phyloP scores from a whole-genome alignment of 306 rosid genomes.

The Quercus rubra region DNA sequence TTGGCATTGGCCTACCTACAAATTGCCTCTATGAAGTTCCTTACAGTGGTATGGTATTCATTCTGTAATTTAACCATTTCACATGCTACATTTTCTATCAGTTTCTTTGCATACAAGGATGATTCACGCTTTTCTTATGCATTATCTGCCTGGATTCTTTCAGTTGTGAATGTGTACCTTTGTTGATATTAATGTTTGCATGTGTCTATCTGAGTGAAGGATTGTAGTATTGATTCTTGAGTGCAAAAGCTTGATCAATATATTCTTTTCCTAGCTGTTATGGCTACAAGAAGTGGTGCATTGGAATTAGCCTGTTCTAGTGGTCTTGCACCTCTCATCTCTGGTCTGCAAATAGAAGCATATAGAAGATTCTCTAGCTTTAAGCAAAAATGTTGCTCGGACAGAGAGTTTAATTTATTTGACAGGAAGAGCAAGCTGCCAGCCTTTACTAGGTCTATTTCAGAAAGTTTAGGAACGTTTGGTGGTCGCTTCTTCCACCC shows the following conservation, averaged over 20 bases:
- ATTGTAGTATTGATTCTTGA: not conserved
- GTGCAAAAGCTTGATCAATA: not conserved
- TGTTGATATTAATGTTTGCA: constrained; percentile 9
- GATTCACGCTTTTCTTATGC: not conserved
- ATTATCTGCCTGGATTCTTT: not conserved
- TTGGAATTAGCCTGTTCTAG: constrained; percentile 37
- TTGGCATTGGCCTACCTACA: constrained; percentile 84
- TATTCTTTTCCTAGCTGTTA: constrained; percentile 38
- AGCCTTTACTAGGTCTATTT: constrained; percentile 33
- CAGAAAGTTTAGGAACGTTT: constrained; percentile 45
- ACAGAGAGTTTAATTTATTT: constrained; percentile 40
- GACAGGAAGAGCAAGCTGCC: constrained; percentile 47
- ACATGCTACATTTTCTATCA: not conserved
- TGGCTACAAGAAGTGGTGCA: constrained; percentile 53
- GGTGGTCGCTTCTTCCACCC: constrained; percentile 37
- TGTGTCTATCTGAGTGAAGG: constrained; percentile 19
- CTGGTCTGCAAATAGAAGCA: constrained; percentile 60
- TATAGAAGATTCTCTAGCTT: constrained; percentile 39
- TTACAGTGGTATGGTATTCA: constrained; percentile 46
- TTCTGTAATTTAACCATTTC: not conserved
- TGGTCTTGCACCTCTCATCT: constrained; percentile 36
- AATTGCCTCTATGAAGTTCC: constrained; percentile 52
- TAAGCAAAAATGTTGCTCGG: constrained; percentile 42
- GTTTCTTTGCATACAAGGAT: not conserved
- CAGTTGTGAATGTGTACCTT: not conserved